A percentile compares a stretch with the other conserved stretches of the same genome.
phyloP scores from a whole-genome alignment of 345 rosid genomes.

The Arabidopsis suecica region DNA sequence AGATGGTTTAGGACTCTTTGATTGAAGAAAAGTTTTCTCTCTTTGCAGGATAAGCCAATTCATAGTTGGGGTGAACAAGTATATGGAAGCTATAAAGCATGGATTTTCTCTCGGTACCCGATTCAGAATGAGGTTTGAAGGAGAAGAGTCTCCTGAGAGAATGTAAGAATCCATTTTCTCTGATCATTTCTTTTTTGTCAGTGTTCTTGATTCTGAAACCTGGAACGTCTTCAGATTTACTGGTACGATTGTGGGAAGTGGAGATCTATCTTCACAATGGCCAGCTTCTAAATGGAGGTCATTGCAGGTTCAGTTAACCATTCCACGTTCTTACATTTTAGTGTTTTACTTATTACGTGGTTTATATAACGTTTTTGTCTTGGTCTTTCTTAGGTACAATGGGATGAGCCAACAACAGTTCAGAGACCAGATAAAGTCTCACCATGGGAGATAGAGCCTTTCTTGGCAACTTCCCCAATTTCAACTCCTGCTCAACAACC shows the following conservation, averaged over 20 bases:
- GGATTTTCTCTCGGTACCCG: conserved; percentile 68
- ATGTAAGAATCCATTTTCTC: conserved; percentile 46
- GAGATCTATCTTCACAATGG: conserved; percentile 71
- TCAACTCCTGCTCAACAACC: conserved; percentile 50
- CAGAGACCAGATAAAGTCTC: conserved; percentile 81
- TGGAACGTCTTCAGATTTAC: conserved; percentile 55
- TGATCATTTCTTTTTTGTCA: background rate
- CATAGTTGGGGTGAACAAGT: conserved; percentile 71
- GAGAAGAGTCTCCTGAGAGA: conserved; percentile 79
- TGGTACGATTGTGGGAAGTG: conserved; percentile 76
- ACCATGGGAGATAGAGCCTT: conserved; percentile 86
- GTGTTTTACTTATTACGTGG: background rate
- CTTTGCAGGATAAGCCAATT: conserved; percentile 72
- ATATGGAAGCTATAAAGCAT: conserved; percentile 58
- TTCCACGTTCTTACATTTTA: background rate
- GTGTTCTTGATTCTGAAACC: conserved; percentile 25
- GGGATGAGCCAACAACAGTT: conserved; percentile 80
- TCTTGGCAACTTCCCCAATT: conserved; percentile 49
- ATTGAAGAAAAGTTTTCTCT: background rate
- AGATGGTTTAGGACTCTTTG: background rate
- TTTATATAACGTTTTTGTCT: background rate
- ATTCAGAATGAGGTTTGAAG: conserved; percentile 82
- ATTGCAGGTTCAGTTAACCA: conserved; percentile 57
- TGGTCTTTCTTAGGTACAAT: conserved; percentile 43
- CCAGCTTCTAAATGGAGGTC: conserved; percentile 75